These are phyloP conservation scores for Trichocladium antarcticum DNA, from an alignment of 495 filamentous ascomycete genomes.

Conservation along the genomic window DNA sequence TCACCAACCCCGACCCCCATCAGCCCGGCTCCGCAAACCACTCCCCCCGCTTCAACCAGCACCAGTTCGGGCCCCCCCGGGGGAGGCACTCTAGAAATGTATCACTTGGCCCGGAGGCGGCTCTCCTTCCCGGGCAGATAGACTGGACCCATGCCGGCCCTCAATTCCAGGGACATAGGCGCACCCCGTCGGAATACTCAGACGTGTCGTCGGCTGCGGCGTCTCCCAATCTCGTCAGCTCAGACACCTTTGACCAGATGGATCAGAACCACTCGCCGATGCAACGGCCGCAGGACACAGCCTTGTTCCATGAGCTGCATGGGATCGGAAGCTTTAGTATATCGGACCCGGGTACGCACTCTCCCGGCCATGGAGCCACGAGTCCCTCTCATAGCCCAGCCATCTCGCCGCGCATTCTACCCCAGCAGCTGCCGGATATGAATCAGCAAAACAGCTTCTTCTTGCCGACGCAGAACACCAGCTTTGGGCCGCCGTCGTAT, in stretches of 20 bases:
- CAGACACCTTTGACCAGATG: constrained; percentile 65
- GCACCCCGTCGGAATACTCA: constrained; percentile 82
- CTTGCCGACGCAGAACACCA: constrained; percentile 37
- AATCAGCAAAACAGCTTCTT: constrained; percentile 43
- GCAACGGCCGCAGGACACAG: constrained; percentile 59
- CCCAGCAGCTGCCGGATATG: constrained; percentile 52
- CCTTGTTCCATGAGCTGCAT: constrained; percentile 64
- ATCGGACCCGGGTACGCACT: constrained; percentile 54
- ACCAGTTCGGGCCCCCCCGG: constrained; percentile 43
- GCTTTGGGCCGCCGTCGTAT: constrained; percentile 42
- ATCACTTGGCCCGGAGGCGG: constrained; percentile 70
- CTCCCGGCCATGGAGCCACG: constrained; percentile 44
- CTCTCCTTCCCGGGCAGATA: constrained; percentile 52
- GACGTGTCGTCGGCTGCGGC: constrained; percentile 69
- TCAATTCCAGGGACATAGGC: constrained; percentile 66
- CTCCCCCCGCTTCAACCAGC: constrained; percentile 47
- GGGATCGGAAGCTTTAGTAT: constrained; percentile 73
- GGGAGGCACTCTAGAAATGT: constrained; percentile 61
- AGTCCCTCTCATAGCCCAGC: constrained; percentile 79
- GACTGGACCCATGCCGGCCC: constrained; percentile 58
- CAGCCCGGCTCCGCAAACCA: constrained; percentile 45
- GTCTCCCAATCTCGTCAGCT: constrained; percentile 69
- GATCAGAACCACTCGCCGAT: constrained; percentile 72
- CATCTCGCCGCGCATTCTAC: constrained; percentile 69
- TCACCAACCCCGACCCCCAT: constrained; percentile 52